Conservation (phyloP, 2,329 filamentous ascomycete species). For the Beauveria sp. region DNA sequence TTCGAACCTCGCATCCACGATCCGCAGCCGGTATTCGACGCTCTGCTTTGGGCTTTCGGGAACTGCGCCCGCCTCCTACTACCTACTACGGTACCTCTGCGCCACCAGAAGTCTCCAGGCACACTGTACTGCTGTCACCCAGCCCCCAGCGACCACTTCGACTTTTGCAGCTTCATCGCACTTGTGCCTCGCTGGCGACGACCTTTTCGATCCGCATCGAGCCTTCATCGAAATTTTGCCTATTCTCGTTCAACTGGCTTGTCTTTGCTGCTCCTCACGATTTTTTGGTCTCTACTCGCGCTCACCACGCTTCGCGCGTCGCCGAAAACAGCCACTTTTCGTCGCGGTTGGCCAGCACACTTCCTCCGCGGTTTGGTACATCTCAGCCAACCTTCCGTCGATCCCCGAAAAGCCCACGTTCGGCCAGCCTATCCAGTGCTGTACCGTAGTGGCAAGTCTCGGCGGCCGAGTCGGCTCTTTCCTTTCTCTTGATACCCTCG, state of each 20-base stretch:
- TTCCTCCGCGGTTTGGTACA: background rate
- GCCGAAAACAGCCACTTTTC: background rate
- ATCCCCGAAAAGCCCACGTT: conserved; percentile 23
- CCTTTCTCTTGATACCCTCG: conserved; percentile 15
- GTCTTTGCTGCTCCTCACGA: background rate
- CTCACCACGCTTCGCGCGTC: background rate
- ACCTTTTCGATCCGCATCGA: background rate
- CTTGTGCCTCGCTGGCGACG: background rate
- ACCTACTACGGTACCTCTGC: background rate
- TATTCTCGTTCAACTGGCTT: background rate
- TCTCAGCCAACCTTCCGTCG: background rate
- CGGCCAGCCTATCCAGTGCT: conserved; percentile 24
- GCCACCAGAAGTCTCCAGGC: background rate
- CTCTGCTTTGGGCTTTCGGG: background rate
- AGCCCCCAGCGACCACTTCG: conserved; percentile 6
- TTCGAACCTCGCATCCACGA: background rate
- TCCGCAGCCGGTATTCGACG: background rate
- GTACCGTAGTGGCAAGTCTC: conserved; percentile 26
- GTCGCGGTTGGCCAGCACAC: background rate
- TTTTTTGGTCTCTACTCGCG: background rate
- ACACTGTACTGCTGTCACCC: conserved; percentile 4
- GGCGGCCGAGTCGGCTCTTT: conserved; percentile 25
- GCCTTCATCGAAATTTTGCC: background rate
- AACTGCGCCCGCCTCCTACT: conserved; percentile 4
- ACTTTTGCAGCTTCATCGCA: conserved; percentile 6